Base-by-base conservation (phyloP, 495 filamentous ascomycete genomes). In the Hyaloscypha finlandica region DNA sequence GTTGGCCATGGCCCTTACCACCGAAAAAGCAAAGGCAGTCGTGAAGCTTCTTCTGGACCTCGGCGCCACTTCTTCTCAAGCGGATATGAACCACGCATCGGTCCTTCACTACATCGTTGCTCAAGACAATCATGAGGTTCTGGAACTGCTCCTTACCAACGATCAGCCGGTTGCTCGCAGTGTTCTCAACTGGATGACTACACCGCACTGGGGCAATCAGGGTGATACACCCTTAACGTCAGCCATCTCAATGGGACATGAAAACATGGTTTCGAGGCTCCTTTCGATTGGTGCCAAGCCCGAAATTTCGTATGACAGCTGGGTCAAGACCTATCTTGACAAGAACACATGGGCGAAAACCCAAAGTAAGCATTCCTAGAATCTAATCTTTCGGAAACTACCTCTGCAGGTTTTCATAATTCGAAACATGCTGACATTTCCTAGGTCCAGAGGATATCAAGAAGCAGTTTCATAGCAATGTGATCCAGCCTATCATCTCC, bases 11-110 rank as follows among this genome's bases (percentile, higher is more conserved):
- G 81, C 84, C 1, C 81, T 91, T 35, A 84, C 86, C 0, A 63
- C 80, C 11, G 84, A 89, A 8, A 84, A 88, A 67, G 86, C 87
- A 1, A 80, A 79, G 64, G 75, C 76, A 6, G 92, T 92, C 81
- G 81, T 80, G 1, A 76, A 79, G 65, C 82, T 83, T 0, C 80
- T 96, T 33, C 72, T 94, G n/a, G 80, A 84, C 30, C 78, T 92
- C 2, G 91, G 91, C 3, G 90, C 90, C 9, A 90, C 89, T 2
- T 86, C 85, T 48, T 86, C 89, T 1, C 92, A 94, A 71, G 90
- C 86, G 0, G 91, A 93, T 68, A 69, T 81, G 30, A 75, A 81
- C 37, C 80, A 84, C 0, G 72, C 76, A 12, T 91, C 89, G 0
- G 83, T 85, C 0, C 78, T 94, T 59, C 84, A 92, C 62, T 91